Evolutionary conservation across 2,329 filamentous ascomycete genomes (phyloP).

Genomic region (Calonectria crousiana): DNA sequence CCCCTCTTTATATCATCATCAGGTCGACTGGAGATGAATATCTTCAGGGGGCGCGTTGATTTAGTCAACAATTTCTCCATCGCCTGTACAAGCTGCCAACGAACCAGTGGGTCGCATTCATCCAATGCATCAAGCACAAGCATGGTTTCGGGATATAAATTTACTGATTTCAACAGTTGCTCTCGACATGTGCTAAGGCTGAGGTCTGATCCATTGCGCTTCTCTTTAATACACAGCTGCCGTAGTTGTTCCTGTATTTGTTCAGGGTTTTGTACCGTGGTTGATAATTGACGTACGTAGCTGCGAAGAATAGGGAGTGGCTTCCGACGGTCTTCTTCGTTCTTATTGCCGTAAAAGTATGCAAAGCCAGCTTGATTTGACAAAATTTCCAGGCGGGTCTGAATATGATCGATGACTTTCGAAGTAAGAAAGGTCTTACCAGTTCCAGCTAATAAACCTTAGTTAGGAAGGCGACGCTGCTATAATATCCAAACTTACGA

Average conservation of each 20-base stretch:
- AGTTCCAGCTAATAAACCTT: neutral
- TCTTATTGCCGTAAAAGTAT: conserved; percentile 8
- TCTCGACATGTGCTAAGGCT: neutral
- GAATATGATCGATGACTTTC: neutral
- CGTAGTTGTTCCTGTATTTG: neutral
- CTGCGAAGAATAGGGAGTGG: neutral
- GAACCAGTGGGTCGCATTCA: neutral
- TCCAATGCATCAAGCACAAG: conserved; percentile 8
- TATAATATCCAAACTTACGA: neutral
- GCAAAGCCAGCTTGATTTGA: neutral
- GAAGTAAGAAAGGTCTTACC: conserved; percentile 8
- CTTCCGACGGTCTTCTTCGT: neutral
- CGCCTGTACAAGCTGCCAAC: neutral
- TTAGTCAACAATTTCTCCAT: neutral
- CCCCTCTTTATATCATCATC: neutral
- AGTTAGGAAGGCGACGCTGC: neutral
- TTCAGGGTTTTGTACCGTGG: neutral
- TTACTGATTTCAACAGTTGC: neutral
- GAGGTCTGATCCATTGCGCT: neutral
- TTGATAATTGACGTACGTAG: conserved; percentile 8
- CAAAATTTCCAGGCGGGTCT: neutral
- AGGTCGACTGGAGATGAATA: neutral
- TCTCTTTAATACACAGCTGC: neutral
- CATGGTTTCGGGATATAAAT: neutral
- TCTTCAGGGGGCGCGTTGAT: neutral